Evolutionary conservation across 2,329 filamentous ascomycete species (phyloP).

Genomic region (Cadophora gregata): DNA sequence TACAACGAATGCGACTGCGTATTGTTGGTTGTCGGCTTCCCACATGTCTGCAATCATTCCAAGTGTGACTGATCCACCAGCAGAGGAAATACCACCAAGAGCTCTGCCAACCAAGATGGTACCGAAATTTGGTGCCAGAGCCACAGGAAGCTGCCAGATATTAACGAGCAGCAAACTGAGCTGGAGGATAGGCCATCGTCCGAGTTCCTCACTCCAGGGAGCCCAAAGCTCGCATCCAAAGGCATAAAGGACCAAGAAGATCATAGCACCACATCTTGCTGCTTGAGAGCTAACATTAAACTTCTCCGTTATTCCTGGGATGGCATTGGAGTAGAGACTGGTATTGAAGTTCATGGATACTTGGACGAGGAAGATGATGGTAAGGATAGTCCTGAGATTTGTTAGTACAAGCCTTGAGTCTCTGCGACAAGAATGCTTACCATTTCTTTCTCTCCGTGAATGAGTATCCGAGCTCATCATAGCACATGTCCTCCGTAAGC

Average conservation of each 20-base stretch:
- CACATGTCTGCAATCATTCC: constrained; percentile 80
- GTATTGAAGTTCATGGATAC: constrained; percentile 83
- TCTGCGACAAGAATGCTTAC: constrained; percentile 40
- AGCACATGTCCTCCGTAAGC: constrained; percentile 64
- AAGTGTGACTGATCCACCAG: constrained; percentile 74
- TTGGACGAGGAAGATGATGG: constrained; percentile 76
- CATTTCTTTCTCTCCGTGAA: constrained; percentile 71
- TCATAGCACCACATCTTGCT: constrained; percentile 75
- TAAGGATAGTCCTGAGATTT: constrained; percentile 58
- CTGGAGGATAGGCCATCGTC: constrained; percentile 78
- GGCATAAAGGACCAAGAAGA: constrained; percentile 80
- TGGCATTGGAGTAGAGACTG: constrained; percentile 73
- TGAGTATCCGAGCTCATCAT: constrained; percentile 67
- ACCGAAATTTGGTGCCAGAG: constrained; percentile 74
- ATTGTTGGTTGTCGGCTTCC: constrained; percentile 74
- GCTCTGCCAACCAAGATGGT: constrained; percentile 73
- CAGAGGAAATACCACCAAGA: constrained; percentile 72
- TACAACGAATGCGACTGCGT: constrained; percentile 77
- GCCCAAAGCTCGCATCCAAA: constrained; percentile 91
- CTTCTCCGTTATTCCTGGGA: constrained; percentile 67
- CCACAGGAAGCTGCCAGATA: constrained; percentile 75
- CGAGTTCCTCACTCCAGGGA: constrained; percentile 84
- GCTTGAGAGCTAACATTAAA: constrained; percentile 72
- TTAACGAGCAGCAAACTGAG: constrained; percentile 77
- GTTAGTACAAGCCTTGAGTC: background rate